Base-by-base conservation (phyloP, 805 yeast species). In the Wickerhamiella qilinensis region DNA sequence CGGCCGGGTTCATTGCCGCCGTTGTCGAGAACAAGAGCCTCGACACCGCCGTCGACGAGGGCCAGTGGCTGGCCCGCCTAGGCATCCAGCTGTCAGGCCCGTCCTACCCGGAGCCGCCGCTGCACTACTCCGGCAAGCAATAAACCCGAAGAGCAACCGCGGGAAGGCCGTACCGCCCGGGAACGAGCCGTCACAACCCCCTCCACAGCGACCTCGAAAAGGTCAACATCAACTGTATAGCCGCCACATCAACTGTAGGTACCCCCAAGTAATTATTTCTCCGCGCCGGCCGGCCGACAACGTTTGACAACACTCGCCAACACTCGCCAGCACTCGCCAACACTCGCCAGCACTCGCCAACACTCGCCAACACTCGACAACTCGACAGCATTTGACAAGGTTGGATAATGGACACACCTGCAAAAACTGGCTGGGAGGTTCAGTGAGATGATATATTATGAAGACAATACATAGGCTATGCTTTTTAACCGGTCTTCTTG, bases 61-160 rank as follows among this genome's bases (percentile, higher is more conserved):
- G 55, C 41, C 97, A 88, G 66, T 86, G 97, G 96, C 76, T 93
- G 49, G 99, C 98, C 43, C 69, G 83, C 48, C 62, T 81, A 49
- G 80, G 94, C 36, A 78, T 91, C 58, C 96, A 85, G 70, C 82
- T 82, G 62, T 72, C 80, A 48, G 98, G 99, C 42, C 94, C 98
- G 35, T 71, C 94, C 37, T 91, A 75, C 74, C 97, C 97, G 21
- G 30, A 36, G 25, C 8, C 15, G 19, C 24, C 24, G 11, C 4
- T 20, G 17, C 7, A 17, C 25, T 30, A 30, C 33, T 21, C 33
- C 21, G 31, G 15, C 16, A 29, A 29, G n/a, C n/a, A 29, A 15
- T 9, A n/a, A 33, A 18, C 11, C 12, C 50, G 66, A 68, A 65
- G 80, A 24, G 27, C 12, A 12, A 9, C 27, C 12, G 27, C 12